Base-by-base conservation (phyloP, 768 basidiomycete genomes). In the Hericium erinaceus region DNA sequence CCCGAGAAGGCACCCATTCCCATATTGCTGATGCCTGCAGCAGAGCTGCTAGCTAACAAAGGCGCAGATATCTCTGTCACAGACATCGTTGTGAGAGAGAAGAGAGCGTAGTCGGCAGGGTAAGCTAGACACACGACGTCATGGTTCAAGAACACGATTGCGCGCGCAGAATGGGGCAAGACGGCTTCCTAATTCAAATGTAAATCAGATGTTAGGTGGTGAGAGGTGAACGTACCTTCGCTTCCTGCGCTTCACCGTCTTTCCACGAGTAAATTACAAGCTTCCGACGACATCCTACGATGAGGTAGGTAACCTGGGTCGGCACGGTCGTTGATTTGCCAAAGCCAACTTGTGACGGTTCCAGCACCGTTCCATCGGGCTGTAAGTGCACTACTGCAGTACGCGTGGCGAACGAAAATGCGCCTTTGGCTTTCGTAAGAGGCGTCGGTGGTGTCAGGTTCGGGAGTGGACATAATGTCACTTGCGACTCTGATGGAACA, bases 91-190 rank as follows among this genome's bases (percentile, higher is more conserved):
- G 78, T 74, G 39, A 91, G 70, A 2, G 81, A 83, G 61, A 92
- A 88, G 7, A 94, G 70, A 0, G 84, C 87, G 68, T 87, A 82
- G 61, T 89, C 88, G 0, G 87, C 77, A n/a, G 89, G 82, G 68
- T 93, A 93, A 0, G 87, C 90, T 61, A 94, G 83, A 62, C 87
- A 87, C 9, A 80, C 75, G 1, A 75, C 75, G 24, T 83, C 76
- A 5, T 79, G 64, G 59, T 82, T 74, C 52, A 92, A 70, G 67
- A 98, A 95, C 2, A 84, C 75, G 52, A 97, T 84, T 0, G 80
- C 77, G 41, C 97, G 82, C n/a, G 97, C 86, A 9, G 94, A 93
- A 68, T 98, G 95, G 12, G 95, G 89, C 3, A 98, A 75, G 0
- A 76, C 65, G 3, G 84, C 74, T 79, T 98, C 95, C 89, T 95